Evolutionary conservation across 1,284 basidiomycete genomes (phyloP), one percentile per base, ranked within the genome.

Genomic region (Fomitopsis palustris): DNA sequence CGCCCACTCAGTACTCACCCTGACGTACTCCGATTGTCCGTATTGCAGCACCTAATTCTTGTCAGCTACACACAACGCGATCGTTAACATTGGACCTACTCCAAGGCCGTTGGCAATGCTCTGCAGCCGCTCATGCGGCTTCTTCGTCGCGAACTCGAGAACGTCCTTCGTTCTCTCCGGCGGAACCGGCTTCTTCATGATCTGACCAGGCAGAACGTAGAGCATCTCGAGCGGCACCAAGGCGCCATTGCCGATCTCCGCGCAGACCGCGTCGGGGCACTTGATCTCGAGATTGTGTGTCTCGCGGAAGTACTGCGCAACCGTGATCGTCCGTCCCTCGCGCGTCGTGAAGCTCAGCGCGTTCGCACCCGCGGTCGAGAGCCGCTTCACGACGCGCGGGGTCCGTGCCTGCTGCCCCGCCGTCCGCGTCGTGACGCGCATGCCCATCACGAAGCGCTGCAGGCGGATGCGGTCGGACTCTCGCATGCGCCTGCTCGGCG

Each of bases 131-230:
- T 87, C 84, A 2, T 69, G 64, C 0, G 88, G 88, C 57, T 70
- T 78, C 72, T 87, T 88, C 0, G 90, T 91, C 0, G 90, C 84
- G 66, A 92, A 92, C 0, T 82, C 80, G 1, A 90, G 76, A 8
- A 91, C 84, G 8, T 83, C 79, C 58, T 80, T 83, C 0, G 84
- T 87, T 66, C 84, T 83, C 60, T 89, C 84, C 0, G 84, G 75
- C 0, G 89, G 88, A 1, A 92, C 78, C 62, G 87, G 86, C 65
- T 87, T 88, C 42, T 85, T 78, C 81, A 90, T 86, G 51, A 90
- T 85, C 64, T 92, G 90, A 0, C 90, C 90, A 0, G 80, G 74
- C 0, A 80, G 79, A 4, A 92, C 84, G 0, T 65, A 72, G 66
- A 89, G 91, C 1, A 87, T 69, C 67, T 92, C 90, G 2, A 90